Conservation (phyloP, 2,329 filamentous ascomycete genomes). For the Fusarium dlaminii region DNA sequence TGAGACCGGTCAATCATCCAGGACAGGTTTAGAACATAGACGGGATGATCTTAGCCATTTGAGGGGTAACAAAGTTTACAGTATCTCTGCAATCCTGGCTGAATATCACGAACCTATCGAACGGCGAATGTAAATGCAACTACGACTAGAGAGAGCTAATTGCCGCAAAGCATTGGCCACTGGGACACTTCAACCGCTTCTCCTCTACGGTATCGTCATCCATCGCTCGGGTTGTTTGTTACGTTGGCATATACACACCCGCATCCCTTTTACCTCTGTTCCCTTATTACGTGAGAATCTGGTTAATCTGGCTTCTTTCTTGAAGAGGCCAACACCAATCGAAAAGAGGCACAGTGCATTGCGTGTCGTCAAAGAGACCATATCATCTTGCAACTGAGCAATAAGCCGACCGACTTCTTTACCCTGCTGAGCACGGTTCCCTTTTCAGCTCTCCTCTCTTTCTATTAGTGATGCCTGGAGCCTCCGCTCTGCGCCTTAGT, state of each 20-base stretch:
- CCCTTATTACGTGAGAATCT: conserved; percentile 37
- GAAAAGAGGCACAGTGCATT: conserved; percentile 18
- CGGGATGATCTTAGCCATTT: conserved; percentile 29
- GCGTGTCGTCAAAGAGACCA: conserved; percentile 8
- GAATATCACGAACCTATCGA: conserved; percentile 2
- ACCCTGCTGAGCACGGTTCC: conserved; percentile 1
- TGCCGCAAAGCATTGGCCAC: conserved; percentile 9
- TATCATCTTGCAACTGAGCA: not conserved
- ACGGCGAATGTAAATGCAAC: not conserved
- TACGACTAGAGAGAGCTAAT: not conserved
- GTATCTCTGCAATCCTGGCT: conserved; percentile 1
- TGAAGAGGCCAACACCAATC: not conserved
- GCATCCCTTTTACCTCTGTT: conserved; percentile 2
- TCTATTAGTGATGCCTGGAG: conserved; percentile 4
- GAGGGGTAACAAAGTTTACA: conserved; percentile 21
- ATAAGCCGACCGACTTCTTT: not conserved
- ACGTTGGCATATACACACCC: conserved; percentile 18
- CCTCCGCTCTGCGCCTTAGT: conserved; percentile 13
- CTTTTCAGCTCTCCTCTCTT: conserved; percentile 10
- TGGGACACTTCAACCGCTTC: not conserved
- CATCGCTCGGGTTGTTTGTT: not conserved
- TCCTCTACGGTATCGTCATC: conserved; percentile 2
- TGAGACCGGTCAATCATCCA: conserved; percentile 28
- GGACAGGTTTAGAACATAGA: conserved; percentile 18
- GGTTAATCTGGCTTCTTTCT: conserved; percentile 11